Conservation (phyloP, 2,329 filamentous ascomycete genomes). For the Aspergillus sp. region DNA sequence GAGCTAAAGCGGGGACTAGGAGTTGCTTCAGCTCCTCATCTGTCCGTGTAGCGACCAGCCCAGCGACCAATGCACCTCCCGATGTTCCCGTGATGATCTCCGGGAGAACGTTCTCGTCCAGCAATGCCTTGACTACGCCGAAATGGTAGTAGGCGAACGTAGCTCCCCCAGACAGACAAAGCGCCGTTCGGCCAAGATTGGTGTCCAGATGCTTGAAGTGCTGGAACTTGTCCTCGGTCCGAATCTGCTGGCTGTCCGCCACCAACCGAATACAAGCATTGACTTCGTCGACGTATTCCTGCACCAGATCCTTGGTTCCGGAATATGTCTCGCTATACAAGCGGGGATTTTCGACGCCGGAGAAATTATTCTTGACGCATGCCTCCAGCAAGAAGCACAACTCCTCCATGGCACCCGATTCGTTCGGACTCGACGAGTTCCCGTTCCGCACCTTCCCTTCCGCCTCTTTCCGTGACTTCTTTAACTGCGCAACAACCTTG, state of each 20-base stretch:
- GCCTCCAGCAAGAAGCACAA: conserved; percentile 72
- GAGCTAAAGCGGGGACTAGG: conserved; percentile 76
- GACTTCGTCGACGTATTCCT: conserved; percentile 74
- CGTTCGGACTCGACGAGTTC: conserved; percentile 11
- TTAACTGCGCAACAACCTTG: conserved; percentile 67
- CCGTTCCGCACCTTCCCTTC: conserved; percentile 29
- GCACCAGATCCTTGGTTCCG: conserved; percentile 90
- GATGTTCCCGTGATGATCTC: conserved; percentile 96
- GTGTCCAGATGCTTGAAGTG: conserved; percentile 83
- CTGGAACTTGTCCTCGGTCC: conserved; percentile 63
- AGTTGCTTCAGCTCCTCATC: conserved; percentile 82
- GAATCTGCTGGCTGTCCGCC: conserved; percentile 57
- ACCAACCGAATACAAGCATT: conserved; percentile 56
- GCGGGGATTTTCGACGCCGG: conserved; percentile 83
- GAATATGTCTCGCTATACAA: conserved; percentile 98
- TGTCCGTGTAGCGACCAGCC: conserved; percentile 77
- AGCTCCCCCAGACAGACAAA: conserved; percentile 88
- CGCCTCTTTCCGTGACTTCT: conserved; percentile 35
- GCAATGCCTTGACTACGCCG: conserved; percentile 77
- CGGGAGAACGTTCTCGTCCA: conserved; percentile 77
- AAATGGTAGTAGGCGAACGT: conserved; percentile 97
- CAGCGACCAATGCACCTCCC: conserved; percentile 83
- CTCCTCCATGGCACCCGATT: conserved; percentile 58
- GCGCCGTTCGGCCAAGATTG: conserved; percentile 84
- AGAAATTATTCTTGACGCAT: conserved; percentile 96